Evolutionary conservation across 768 basidiomycete species (phyloP), one percentile per base, ranked within the genome.

Genomic region (Gymnopilus dilepis): DNA sequence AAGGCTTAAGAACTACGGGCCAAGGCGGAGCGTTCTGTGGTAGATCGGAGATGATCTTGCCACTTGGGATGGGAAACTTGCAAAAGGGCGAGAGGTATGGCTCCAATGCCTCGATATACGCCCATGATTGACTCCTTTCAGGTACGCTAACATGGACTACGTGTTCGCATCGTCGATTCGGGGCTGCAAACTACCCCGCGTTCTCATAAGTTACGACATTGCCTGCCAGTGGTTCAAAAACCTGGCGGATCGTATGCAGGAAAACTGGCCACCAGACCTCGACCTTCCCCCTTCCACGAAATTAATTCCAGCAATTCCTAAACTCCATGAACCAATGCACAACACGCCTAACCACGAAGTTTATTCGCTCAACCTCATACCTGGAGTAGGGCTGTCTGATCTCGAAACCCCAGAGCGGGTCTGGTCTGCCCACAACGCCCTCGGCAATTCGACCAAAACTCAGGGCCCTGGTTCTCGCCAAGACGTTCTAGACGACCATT

Each of bases 41-140:
- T 4, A 55, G 69, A 3, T 67, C 70, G 22, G 69, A 71, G 57
- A 63, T 73, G 50, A 58, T 72, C 26, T 56, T 62, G 31, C 58
- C 65, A 15, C 62, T 62, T 12, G 72, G 72, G 4, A 60, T 72
- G 8, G 74, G 69, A 1, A 74, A 77, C 59, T 57, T 76, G 4
- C 74, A 73, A 45, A 68, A 68, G 51, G 76, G 75, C 0, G 75
- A 77, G 64, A 47, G 67, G 76, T 74, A 21, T 11, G 41, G n/a
- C n/a, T n/a, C n/a, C n/a, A n/a, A n/a, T n/a, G n/a, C n/a, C n/a
- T 28, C 19, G 4, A 21, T 33, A 47, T 9, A 37, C 33, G 21
- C 17, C 17, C 17, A 33, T 33, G 9, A 11, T 15, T 37, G 15
- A 37, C 19, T 30, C 30, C 24, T 21, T 15, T 13, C 30, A 74